These are phyloP conservation scores for Yarrowia porcina DNA, from an alignment of 805 yeast species.

Conservation along the genomic window DNA sequence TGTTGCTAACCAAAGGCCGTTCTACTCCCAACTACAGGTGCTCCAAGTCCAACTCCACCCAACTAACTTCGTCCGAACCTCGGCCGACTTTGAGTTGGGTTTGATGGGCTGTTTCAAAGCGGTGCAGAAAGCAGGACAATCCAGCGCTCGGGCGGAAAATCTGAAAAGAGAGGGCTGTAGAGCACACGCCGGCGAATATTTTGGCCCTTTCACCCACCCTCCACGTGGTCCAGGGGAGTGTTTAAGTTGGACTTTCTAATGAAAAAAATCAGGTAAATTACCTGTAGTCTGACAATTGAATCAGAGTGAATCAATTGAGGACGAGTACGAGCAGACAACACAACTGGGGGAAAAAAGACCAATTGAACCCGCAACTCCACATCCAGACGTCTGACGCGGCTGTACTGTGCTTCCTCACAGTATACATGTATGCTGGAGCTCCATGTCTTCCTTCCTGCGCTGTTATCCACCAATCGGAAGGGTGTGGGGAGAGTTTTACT, in stretches of 20 bases:
- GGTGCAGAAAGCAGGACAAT: neutral
- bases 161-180: neutral
- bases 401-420: neutral
- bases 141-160: neutral
- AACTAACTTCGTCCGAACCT: too few relatives aligned
- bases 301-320: neutral
- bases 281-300: too few relatives aligned
- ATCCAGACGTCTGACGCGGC: neutral
- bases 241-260: too few relatives aligned
- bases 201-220: neutral
- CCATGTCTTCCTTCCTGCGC: constrained; percentile 12
- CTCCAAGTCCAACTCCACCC: too few relatives aligned
- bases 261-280: too few relatives aligned
- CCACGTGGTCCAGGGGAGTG: neutral
- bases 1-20: neutral
- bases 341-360: too few relatives aligned
- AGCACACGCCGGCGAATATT: neutral
- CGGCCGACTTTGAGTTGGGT: neutral
- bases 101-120: constrained; percentile 5
- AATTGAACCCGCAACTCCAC: too few relatives aligned
- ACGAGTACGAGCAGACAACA: too few relatives aligned
- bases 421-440: neutral
- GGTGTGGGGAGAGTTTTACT: constrained; percentile 1
- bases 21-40: neutral
- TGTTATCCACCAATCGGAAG: constrained; percentile 21